A percentile compares a stretch with the other conserved stretches of the same genome.
phyloP scores from a whole-genome alignment of 805 yeast species.

The Myxozyma mucilagina region DNA sequence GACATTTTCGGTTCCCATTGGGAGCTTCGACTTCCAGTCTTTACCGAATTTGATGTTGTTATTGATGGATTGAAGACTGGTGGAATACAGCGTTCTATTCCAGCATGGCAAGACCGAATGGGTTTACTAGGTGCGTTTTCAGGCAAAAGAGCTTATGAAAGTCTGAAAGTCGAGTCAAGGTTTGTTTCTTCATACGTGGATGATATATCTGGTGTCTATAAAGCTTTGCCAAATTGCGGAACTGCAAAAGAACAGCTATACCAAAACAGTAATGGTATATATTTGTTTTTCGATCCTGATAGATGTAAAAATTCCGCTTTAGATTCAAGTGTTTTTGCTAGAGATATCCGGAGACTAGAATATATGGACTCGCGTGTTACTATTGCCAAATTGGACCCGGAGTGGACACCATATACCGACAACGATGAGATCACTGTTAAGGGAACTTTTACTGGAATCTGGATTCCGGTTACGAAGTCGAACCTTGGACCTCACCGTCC shows the following conservation, averaged over 20 bases:
- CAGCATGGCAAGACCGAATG: slow-evolving; percentile 9
- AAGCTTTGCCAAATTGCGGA: slow-evolving; percentile 9
- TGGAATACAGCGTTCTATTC: not conserved
- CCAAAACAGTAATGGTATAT: not conserved
- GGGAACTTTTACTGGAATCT: not conserved
- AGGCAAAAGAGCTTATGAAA: not conserved
- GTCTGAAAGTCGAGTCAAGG: not conserved
- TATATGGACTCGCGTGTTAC: slow-evolving; percentile 10
- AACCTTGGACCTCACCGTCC: slow-evolving; percentile 3
- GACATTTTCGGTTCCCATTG: slow-evolving; percentile 1
- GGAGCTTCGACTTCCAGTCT: slow-evolving; percentile 11
- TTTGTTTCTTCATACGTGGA: not conserved
- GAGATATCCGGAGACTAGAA: slow-evolving; percentile 8
- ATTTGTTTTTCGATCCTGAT: slow-evolving; percentile 15
- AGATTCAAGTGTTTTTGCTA: slow-evolving; percentile 4
- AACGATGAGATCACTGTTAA: not conserved
- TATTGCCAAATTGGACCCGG: slow-evolving; percentile 9
- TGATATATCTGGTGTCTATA: slow-evolving; percentile 8
- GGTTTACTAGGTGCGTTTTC: slow-evolving; percentile 8
- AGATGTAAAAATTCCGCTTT: slow-evolving; percentile 8
- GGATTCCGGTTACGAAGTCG: not conserved
- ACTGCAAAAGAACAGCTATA: slow-evolving; percentile 12
- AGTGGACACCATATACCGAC: slow-evolving; percentile 7
- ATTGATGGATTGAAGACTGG: not conserved
- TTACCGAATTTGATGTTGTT: not conserved